Base-by-base conservation (phyloP, 2,329 filamentous ascomycete species). In the Arthrinium phaeospermum region DNA sequence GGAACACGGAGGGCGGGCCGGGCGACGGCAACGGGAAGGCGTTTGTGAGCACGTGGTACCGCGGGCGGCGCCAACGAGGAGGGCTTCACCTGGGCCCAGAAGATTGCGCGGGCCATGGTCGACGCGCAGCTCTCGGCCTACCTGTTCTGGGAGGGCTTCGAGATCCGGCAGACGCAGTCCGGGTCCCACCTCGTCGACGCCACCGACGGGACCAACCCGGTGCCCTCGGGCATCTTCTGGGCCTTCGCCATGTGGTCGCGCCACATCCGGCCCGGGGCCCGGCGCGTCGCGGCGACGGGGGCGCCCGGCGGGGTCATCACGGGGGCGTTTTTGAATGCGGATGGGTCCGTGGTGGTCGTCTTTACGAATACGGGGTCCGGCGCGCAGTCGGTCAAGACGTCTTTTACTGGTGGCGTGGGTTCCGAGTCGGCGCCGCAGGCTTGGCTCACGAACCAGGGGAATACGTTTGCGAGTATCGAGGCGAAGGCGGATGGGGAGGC, bases 1-100 rank as follows among this genome's bases (percentile, higher is more conserved):
- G 86, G 86, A 81, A 86, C 73, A 87, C 86, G 0, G 86, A 88
- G 74, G 84, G 81, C 41, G 82, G 82, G 4, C 81, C 83, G 19
- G 79, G 80, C 24, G 79, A 76, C 0, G 81, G 78, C 57, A 68
- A 14, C n/a, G 67, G 67, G n/a, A 68, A 68, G 4, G 12, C 41
- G 5, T 81, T 77, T 61, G 80, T 82, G 10, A 81, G 73, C 7
- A 78, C 79, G 14, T 88, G 84, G 82, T 86, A 85, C 73, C 75
- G 75, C 6, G 81, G 81, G 76, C 72, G 84, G 85, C 24, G 83
- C 81, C 5, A 75, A 79, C 1, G 82, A 83, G 30, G 86, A 89
- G 71, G 78, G 78, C 0, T 72, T 79, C 61, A 79, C 78, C 1
- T 80, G 78, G 78, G 78, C 78, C 24, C 77, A 73, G 57, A 80